phyloP scores from a whole-genome alignment of 2,329 filamentous ascomycete genomes.

The Alternaria arbusti region DNA sequence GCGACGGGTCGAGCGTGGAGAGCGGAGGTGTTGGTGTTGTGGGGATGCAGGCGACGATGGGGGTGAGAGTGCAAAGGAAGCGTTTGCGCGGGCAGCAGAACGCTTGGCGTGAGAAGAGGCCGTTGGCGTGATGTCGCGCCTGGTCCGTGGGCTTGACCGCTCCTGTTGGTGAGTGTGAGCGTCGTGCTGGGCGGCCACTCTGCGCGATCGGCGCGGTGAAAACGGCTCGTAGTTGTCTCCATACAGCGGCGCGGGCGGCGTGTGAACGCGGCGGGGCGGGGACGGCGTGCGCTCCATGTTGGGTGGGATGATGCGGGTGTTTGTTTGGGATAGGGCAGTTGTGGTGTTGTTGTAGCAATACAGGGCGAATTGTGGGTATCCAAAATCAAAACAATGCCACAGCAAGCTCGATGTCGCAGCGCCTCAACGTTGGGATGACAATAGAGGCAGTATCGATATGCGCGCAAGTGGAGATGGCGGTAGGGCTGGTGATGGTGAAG shows the following conservation, averaged over 20 bases:
- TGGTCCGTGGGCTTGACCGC: conserved; percentile 30
- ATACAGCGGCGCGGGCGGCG: conserved; percentile 72
- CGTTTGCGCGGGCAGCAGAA: conserved; percentile 49
- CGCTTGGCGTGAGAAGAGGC: conserved; percentile 26
- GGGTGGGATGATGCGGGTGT: conserved; percentile 8
- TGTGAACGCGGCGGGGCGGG: conserved; percentile 64
- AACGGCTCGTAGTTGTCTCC: conserved; percentile 78
- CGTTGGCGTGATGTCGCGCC: conserved; percentile 40
- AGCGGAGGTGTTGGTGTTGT: conserved; percentile 34
- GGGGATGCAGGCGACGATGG: conserved; percentile 51
- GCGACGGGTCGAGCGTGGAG: conserved; percentile 42
- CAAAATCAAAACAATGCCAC: conserved; percentile 36
- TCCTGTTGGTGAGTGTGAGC: conserved; percentile 36
- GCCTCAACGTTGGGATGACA: conserved; percentile 5
- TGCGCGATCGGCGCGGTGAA: conserved; percentile 68
- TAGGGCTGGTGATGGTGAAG: conserved; percentile 21
- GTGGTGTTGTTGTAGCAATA: conserved; percentile 21
- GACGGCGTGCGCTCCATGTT: conserved; percentile 64
- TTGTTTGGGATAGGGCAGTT: conserved; percentile 15
- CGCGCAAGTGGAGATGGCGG: conserved; percentile 4
- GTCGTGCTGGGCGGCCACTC: conserved; percentile 64
- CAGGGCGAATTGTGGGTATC: conserved; percentile 14
- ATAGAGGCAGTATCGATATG: conserved; percentile 12
- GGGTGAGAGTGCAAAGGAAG: conserved; percentile 53
- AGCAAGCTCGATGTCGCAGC: conserved; percentile 17